Conservation (phyloP, 164 flowering plant genomes). For the Vitis rotundifolia region DNA sequence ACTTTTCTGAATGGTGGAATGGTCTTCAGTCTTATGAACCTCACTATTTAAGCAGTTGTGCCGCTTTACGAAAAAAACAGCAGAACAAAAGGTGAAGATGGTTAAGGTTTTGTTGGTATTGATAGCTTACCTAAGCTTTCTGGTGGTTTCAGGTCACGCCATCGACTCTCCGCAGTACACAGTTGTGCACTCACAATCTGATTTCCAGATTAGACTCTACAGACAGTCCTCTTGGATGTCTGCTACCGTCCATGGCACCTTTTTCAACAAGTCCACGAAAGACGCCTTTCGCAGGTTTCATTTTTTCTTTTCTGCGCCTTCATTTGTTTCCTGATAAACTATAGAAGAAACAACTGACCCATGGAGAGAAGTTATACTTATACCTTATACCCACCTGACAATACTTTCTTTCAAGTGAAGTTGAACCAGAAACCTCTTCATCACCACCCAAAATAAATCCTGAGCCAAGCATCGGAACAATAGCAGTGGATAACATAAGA, state of each 20-base stretch:
- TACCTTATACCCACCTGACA: too few relatives aligned
- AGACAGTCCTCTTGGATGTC: slow-evolving; percentile 39
- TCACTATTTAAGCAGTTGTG: too few relatives aligned
- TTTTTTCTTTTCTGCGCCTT: background rate
- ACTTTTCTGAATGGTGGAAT: too few relatives aligned
- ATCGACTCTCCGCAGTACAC: slow-evolving; percentile 42
- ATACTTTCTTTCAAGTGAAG: too few relatives aligned
- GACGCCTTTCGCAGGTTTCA: slow-evolving; percentile 47
- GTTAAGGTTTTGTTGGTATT: background rate
- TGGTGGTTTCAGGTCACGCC: slow-evolving; percentile 6
- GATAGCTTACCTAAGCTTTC: background rate
- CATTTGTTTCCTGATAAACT: background rate
- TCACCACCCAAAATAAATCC: too few relatives aligned
- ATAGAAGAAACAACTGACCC: too few relatives aligned
- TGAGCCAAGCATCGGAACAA: too few relatives aligned
- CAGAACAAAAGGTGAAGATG: slow-evolving; percentile 2
- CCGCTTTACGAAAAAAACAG: too few relatives aligned
- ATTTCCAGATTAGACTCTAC: slow-evolving; percentile 46
- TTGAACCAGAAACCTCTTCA: too few relatives aligned
- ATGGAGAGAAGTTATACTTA: too few relatives aligned
- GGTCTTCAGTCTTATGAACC: too few relatives aligned
- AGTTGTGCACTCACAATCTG: slow-evolving; percentile 33
- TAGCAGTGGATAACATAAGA: too few relatives aligned
- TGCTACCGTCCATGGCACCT: slow-evolving; percentile 29
- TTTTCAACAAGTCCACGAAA: slow-evolving; percentile 43